Base-by-base conservation (phyloP, 2,329 filamentous ascomycete genomes). In the Colletotrichum sansevieriae region DNA sequence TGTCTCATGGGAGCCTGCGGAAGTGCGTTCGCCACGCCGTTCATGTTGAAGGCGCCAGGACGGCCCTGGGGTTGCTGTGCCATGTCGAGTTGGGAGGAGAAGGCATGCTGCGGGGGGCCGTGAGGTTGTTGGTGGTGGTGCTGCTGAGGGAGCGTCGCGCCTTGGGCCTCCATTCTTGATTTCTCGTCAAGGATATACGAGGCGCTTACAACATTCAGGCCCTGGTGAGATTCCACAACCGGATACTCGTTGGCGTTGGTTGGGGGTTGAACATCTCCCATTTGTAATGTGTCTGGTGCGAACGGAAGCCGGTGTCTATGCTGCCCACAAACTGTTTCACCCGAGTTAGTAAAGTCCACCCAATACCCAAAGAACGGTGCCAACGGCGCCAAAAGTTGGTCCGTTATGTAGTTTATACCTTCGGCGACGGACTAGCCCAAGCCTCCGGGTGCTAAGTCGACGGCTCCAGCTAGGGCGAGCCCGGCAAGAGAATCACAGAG, bases 11-110 rank as follows among this genome's bases (percentile, higher is more conserved):
- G 75, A 25, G 76, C 69, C 39, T 80, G 78, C 0, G 85, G 84
- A 35, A 87, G 76, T 56, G 82, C 75, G 70, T 78, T 81, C 35
- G 77, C 76, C 79, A 88, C 81, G 15, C 77, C 71, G 20, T 73
- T 76, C 84, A 87, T 85, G 71, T 83, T 84, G 75, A 84, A 87
- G 8, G 79, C 76, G 4, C 79, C 77, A 37, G 75, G 71, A 46
- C 77, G 77, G 72, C 13, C 74, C 73, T 72, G 60, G 18, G 73
- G 70, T 43, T 77, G 75, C 22, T 68, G 61, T 51, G 77, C 71
- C 79, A 84, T 82, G 63, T 83, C 81, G 71, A 82, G 77, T 63
- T 85, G 83, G 35, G 77, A 74, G 18, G 79, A 76, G 71, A 83
- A 84, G 3, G 79, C 74, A 75, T 82, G 78, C 63, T 81, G 80